Base-by-base conservation (phyloP, 805 yeast species). In the Yarrowia keelungensis region DNA sequence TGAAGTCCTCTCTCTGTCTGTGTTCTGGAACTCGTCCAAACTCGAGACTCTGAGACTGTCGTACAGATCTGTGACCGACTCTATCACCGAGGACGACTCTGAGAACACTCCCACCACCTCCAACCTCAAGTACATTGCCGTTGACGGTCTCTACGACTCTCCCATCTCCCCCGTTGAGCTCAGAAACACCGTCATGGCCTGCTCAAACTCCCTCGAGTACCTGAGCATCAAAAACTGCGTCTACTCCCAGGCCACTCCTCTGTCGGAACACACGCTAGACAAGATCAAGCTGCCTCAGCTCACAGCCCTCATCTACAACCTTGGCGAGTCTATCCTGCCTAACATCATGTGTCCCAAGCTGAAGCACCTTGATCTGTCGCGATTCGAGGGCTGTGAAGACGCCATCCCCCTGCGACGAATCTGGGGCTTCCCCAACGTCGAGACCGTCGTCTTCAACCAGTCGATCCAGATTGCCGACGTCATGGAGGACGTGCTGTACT, bases 391-490 rank as follows among this genome's bases (percentile, higher is more conserved):
- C 26, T 47, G 56, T 15, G 67, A 62, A n/a, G 54, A 47, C 56
- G 54, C 67, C 16, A 62, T 62, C 8, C 56, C 67, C 0, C 67
- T 47, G 38, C 54, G 67, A 2, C 67, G 67, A 38, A 62, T 62
- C 67, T 62, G 67, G 67, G 67, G 67, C 16, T 62, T 62, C 47
- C 67, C 67, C 36, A 62, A 62, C 56, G 67, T 62, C 8, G 67
- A 62, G 32, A 62, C 67, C 38, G 56, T 62, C 10, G 56, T 62
- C 12, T 62, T 62, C 47, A 62, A 62, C 46, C 56, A 49, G 45
- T 62, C 56, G 36, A 47, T 41, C 26, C 54, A 49, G 47, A 41
- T 62, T 11, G 56, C 67, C 16, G 67, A 49, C 54, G 67, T 62
- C 12, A 62, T 62, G 56, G 67, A 62, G 46, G 67, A 62, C 39